A percentile compares a stretch with the other conserved stretches of the same genome.
Conservation (phyloP, 75 land plant species). For the Selaginella tamariscina region DNA sequence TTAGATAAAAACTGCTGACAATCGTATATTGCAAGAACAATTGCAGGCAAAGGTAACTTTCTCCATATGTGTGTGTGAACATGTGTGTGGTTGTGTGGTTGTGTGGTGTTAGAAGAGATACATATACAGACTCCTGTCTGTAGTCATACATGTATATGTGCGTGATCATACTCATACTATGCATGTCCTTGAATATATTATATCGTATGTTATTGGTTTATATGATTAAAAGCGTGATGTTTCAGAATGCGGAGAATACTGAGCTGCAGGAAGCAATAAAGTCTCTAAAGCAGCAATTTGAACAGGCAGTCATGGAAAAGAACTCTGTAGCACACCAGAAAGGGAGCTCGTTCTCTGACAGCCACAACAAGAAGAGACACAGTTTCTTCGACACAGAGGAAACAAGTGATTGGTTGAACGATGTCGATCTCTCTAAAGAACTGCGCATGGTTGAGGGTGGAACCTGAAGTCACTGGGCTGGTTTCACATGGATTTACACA, state of each 20-base stretch:
- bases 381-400: not conserved
- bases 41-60: not conserved
- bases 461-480: not conserved
- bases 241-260: not conserved
- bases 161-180: too few relatives aligned
- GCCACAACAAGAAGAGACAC: not conserved
- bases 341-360: not conserved
- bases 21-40: not conserved
- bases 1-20: not conserved
- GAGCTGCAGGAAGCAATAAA: not conserved
- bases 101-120: too few relatives aligned
- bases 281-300: not conserved
- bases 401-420: slow-evolving; percentile 22
- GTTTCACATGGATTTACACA: not conserved
- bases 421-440: slow-evolving; percentile 31
- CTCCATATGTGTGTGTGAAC: too few relatives aligned
- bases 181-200: too few relatives aligned
- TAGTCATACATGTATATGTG: too few relatives aligned
- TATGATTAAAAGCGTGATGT: not conserved
- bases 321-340: not conserved
- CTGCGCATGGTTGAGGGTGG: slow-evolving; percentile 28
- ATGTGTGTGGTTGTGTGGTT: too few relatives aligned
- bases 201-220: too few relatives aligned
- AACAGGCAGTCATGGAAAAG: not conserved
- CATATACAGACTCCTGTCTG: too few relatives aligned